Evolutionary conservation across 345 rosid species (phyloP), one percentile per base, ranked within the genome.

Genomic region (Raphanus raphanistrum): DNA sequence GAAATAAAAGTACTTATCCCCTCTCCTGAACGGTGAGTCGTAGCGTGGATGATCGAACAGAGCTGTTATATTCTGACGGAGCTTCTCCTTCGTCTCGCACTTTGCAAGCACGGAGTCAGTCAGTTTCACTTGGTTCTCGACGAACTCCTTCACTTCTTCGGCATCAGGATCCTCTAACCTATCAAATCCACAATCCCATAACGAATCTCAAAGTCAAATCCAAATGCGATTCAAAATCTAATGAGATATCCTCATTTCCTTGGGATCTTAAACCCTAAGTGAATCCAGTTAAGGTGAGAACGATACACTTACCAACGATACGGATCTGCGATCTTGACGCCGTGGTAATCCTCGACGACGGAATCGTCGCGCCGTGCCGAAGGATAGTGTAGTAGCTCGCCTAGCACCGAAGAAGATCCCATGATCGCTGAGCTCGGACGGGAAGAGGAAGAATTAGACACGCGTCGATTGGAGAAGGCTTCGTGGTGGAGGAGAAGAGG

Each of bases 141-240:
- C 98, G n/a, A 93, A 95, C 16, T 87, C 89, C 71, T 90, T 91
- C 35, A 86, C 92, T 74, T 91, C 96, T 63, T 90, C 92, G 1
- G 93, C 88, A 33, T 95, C 96, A 15, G 96, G 91, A 88, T 93
- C 98, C 84, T 95, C 98, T 31, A 95, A 90, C 98, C 99, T 95
- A 77, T 8, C 35, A 16, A 28, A 28, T 28, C 55, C 55, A 13
- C 54, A 45, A 45, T 45, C 54, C 54, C 54, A 45, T 4, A 45
- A 28, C 66, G 74, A 67, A 79, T 36, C 69, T 48, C 63, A 11
- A 79, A 61, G 82, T 72, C 78, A 73, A 73, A 36, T 48, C 59
- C 68, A 35, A 48, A 16, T 15, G 15, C 8, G 13, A 28, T 57
- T 54, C 76, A 3, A 35, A 70, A 15, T 54, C 43, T 8, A 41